Conservation (phyloP, 495 filamentous ascomycete genomes). For the Bathelium albidoporum region DNA sequence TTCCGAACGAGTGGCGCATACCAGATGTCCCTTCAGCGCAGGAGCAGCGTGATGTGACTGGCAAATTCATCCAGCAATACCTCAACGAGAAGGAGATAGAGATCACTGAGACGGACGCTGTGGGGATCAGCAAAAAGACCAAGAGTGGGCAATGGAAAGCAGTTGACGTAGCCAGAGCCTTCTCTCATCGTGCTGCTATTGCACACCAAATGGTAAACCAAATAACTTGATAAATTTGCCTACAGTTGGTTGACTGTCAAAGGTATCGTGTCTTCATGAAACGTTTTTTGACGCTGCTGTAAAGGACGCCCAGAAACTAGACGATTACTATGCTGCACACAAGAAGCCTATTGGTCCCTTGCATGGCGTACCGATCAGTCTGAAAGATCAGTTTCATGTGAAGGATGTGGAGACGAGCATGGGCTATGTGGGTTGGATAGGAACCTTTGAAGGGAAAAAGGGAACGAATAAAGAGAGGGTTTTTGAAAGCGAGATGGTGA, state of each 20-base stretch:
- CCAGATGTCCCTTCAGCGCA: conserved; percentile 36
- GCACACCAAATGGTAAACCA: conserved; percentile 36
- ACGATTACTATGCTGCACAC: conserved; percentile 27
- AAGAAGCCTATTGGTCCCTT: conserved; percentile 38
- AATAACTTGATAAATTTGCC: background rate
- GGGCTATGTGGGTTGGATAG: conserved; percentile 40
- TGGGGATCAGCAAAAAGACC: conserved; percentile 28
- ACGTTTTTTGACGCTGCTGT: conserved; percentile 32
- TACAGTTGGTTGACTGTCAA: background rate
- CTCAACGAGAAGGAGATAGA: conserved; percentile 43
- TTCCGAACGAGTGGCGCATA: conserved; percentile 50
- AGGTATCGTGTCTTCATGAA: conserved; percentile 29
- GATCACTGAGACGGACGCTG: conserved; percentile 33
- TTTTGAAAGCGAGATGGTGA: conserved; percentile 31
- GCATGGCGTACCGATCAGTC: conserved; percentile 54
- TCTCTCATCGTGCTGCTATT: conserved; percentile 33
- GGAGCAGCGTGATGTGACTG: conserved; percentile 54
- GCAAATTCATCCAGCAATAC: conserved; percentile 46
- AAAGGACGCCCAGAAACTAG: conserved; percentile 23
- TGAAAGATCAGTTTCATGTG: conserved; percentile 66
- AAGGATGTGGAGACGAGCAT: conserved; percentile 55
- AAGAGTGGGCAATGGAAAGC: conserved; percentile 29
- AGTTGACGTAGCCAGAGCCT: conserved; percentile 32
- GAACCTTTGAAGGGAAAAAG: conserved; percentile 31
- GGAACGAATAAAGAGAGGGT: conserved; percentile 24